Percentiles rank a stretch among this genome's conserved stretches.
Evolutionary conservation across 169 alveolate genomes (phyloP).

Genomic region (Miamiensis avidus): DNA sequence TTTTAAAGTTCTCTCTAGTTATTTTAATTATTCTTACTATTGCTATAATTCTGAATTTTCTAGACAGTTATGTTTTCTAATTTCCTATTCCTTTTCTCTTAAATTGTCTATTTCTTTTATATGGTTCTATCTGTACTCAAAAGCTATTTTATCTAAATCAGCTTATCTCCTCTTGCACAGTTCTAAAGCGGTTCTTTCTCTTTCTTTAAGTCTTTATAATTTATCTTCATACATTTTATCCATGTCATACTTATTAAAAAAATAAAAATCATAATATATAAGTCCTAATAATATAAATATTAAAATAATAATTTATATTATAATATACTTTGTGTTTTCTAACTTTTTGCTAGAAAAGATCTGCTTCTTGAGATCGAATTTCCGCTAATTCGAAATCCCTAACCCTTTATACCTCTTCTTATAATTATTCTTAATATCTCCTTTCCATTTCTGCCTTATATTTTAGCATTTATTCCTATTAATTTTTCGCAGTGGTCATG

Average conservation of each 20-base stretch:
- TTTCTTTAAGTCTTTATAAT: neutral
- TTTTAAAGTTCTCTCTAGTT: neutral
- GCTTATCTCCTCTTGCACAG: neutral
- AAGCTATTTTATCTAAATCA: neutral
- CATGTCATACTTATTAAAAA: neutral
- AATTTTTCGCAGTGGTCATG: neutral
- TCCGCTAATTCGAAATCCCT: neutral
- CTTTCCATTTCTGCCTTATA: neutral
- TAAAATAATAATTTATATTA: too few relatives aligned
- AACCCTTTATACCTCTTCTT: neutral
- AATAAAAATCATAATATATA: too few relatives aligned
- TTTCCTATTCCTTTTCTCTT: neutral
- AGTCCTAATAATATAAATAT: too few relatives aligned
- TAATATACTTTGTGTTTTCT: neutral
- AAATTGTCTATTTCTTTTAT: neutral
- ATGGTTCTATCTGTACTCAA: neutral
- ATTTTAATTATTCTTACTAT: neutral
- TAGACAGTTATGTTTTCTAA: neutral
- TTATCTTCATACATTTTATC: neutral
- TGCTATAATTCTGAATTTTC: neutral
- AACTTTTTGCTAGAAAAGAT: too few relatives aligned
- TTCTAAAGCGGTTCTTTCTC: neutral
- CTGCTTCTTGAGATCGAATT: neutral
- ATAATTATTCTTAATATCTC: neutral
- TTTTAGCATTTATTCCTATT: neutral